Evolutionary conservation across 2,329 filamentous ascomycete species (phyloP).

Genomic region (Claviceps pazoutovae): DNA sequence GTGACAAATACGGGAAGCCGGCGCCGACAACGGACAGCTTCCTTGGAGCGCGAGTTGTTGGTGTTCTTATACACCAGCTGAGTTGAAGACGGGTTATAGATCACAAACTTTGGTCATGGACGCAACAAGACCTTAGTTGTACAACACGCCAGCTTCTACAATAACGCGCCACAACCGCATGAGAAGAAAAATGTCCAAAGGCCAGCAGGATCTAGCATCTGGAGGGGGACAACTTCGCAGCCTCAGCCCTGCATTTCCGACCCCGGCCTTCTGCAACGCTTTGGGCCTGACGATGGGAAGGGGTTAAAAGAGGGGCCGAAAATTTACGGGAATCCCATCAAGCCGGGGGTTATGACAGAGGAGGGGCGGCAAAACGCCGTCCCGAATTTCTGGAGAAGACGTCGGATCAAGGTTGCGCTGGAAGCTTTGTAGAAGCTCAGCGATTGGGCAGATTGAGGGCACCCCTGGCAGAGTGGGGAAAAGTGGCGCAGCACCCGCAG

Average conservation of each 20-base stretch:
- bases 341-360: not conserved
- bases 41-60: not conserved
- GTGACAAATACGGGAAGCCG: not conserved
- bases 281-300: not conserved
- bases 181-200: too few species aligned
- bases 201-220: too few species aligned
- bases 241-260: not conserved
- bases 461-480: not conserved
- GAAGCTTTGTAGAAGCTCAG: not conserved
- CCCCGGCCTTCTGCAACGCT: not conserved
- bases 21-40: not conserved
- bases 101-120: too few species aligned
- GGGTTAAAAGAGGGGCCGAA: not conserved
- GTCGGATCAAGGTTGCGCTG: not conserved
- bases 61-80: not conserved
- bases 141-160: too few species aligned
- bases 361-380: not conserved
- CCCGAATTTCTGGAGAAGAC: slow-evolving; percentile 2
- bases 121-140: too few species aligned
- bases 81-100: too few species aligned
- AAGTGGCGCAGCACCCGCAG: not conserved
- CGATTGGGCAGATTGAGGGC: not conserved
- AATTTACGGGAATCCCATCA: slow-evolving; percentile 5
- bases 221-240: too few species aligned
- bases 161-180: too few species aligned